These are phyloP conservation scores for Fusarium sp. DNA, from an alignment of 2,329 filamentous ascomycete genomes.

Conservation along the genomic window DNA sequence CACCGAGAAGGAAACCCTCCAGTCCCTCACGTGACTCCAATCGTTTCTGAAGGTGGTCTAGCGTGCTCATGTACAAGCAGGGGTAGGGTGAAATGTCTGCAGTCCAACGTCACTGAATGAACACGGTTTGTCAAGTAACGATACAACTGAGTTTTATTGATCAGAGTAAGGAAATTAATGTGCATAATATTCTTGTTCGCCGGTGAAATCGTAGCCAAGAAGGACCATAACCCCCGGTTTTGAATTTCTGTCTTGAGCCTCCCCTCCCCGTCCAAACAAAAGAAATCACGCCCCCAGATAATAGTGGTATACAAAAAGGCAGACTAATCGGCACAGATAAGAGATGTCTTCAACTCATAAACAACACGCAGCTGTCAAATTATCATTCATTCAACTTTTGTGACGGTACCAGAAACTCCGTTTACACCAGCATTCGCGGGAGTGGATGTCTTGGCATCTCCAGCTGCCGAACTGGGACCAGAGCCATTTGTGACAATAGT, in stretches of 20 bases:
- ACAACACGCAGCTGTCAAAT: slow-evolving; percentile 12
- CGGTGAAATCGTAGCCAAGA: slow-evolving; percentile 45
- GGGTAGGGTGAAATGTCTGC: neutral
- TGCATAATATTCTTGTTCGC: slow-evolving; percentile 42
- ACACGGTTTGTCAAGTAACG: neutral
- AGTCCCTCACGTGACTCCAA: neutral
- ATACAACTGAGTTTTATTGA: slow-evolving; percentile 23
- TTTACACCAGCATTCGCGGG: slow-evolving; percentile 60
- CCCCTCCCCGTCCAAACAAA: slow-evolving; percentile 31
- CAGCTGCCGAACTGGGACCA: slow-evolving; percentile 58
- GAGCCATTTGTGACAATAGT: slow-evolving; percentile 54
- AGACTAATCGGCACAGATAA: slow-evolving; percentile 33
- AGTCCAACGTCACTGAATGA: neutral
- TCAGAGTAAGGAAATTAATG: slow-evolving; percentile 35
- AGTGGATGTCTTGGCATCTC: slow-evolving; percentile 61
- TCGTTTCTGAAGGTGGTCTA: neutral
- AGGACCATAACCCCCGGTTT: slow-evolving; percentile 34
- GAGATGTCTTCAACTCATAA: slow-evolving; percentile 40
- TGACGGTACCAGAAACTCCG: slow-evolving; percentile 50
- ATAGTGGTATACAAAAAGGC: slow-evolving; percentile 38
- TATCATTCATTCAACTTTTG: slow-evolving; percentile 57
- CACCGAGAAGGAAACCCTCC: slow-evolving; percentile 17
- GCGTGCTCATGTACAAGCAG: neutral
- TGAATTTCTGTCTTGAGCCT: slow-evolving; percentile 28
- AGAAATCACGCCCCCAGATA: slow-evolving; percentile 30